These are phyloP conservation scores for Cryptococcus floricola DNA, from an alignment of 1,284 basidiomycete species.

Conservation along the genomic window DNA sequence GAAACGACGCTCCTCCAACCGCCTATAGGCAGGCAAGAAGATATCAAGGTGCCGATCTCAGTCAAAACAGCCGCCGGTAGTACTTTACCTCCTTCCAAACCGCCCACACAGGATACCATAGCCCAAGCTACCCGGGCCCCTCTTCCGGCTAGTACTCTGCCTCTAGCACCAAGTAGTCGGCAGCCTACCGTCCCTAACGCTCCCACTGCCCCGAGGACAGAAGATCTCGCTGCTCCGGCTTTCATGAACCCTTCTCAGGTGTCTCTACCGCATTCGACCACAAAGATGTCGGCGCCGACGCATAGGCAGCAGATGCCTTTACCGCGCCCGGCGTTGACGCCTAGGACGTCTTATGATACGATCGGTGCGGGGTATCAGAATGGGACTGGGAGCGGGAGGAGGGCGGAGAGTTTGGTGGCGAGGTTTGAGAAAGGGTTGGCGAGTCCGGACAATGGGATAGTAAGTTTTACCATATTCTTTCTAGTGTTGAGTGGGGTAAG, in stretches of 20 bases:
- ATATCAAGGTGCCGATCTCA: conserved; percentile 3
- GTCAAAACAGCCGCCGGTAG: conserved; percentile 2
- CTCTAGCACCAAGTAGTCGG: not conserved
- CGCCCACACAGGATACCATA: conserved; percentile 2
- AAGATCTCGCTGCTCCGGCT: not conserved
- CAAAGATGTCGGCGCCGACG: conserved; percentile 1
- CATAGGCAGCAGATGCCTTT: conserved; percentile 22
- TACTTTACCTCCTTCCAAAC: not conserved
- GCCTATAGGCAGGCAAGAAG: not conserved
- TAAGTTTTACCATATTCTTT: conserved; percentile 9
- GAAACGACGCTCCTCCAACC: not conserved
- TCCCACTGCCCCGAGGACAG: not conserved
- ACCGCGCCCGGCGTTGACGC: conserved; percentile 27
- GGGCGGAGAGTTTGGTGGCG: conserved; percentile 18
- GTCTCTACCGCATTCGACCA: not conserved
- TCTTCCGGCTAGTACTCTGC: not conserved
- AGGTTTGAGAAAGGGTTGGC: conserved; percentile 23
- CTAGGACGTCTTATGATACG: conserved; percentile 8
- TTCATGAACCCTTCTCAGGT: not conserved
- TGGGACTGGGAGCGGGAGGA: conserved; percentile 4
- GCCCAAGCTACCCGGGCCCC: not conserved
- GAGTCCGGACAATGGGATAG: conserved; percentile 23
- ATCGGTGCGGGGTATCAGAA: not conserved
- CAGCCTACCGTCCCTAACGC: not conserved
- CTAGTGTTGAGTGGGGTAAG: not conserved